Base-by-base conservation (phyloP, 768 basidiomycete genomes). In the Boletus reticuloceps region DNA sequence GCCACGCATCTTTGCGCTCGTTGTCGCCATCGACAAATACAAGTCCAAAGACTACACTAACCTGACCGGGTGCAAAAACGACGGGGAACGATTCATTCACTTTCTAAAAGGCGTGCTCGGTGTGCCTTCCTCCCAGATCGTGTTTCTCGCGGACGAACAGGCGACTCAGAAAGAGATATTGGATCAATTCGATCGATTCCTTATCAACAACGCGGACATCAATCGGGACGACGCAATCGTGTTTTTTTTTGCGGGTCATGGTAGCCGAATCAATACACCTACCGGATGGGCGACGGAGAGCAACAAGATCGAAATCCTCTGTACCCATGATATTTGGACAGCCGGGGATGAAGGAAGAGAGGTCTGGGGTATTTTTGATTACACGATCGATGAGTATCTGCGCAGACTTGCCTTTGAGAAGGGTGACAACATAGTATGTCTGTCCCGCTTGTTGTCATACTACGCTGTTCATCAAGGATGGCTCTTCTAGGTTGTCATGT, bases 181-280 rank as follows among this genome's bases (percentile, higher is more conserved):
- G 2, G 25, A 16, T 0, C 42, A 50, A 4, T 65, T 65, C 14
- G 10, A 54, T 5, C 10, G 5, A 5, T 65, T 65, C 46, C 47
- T 65, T 0, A 27, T 60, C 12, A 9, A 45, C 0, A 65, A 65
- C 8, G 11, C 17, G 1, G 12, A 50, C 5, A 51, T 65, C 4
- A 49, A 50, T n/a, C 49, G 45, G 27, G 47, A 61, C 32, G 64
- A 66, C 14, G 40, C 51, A 13, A 65, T 65, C 16, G 4, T 65
- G 1, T 59, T 65, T 56, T 65, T 49, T 16, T 65, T 54, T 14
- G 60, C 64, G 0, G 64, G 64, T 5, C 64, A 65, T 25, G 64
- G 64, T 0, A 39, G 47, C 17, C 64, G 5, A 20, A 5, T 16
- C 0, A 31, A 39, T 7, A 55, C 60, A 5, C 64, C 64, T 20